phyloP scores from a whole-genome alignment of 2,329 filamentous ascomycete species.

The Purpureocillium lavendulum region DNA sequence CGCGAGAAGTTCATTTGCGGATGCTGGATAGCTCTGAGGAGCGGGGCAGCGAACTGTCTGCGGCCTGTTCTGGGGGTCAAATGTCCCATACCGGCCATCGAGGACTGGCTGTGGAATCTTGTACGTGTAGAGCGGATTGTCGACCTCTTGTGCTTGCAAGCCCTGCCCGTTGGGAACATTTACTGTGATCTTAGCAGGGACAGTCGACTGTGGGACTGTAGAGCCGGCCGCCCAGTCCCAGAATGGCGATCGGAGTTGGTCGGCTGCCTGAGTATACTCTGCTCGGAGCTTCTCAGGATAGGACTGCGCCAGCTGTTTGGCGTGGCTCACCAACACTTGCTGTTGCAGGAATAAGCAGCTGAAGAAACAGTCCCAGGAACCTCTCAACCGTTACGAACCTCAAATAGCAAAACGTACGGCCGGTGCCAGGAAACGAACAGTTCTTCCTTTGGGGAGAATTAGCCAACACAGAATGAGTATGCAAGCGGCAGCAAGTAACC shows the following conservation, averaged over 20 bases:
- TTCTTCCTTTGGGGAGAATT: slow-evolving; percentile 27
- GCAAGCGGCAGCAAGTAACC: slow-evolving; percentile 8
- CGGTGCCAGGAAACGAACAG: slow-evolving; percentile 50
- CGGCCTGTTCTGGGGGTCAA: slow-evolving; percentile 16
- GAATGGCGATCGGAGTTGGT: slow-evolving; percentile 38
- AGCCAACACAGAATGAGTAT: neutral
- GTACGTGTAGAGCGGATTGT: slow-evolving; percentile 46
- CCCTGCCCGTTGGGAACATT: slow-evolving; percentile 29
- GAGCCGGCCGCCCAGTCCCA: slow-evolving; percentile 45
- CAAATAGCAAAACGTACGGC: slow-evolving; percentile 44
- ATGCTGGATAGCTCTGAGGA: slow-evolving; percentile 27
- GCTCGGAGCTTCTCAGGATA: slow-evolving; percentile 27
- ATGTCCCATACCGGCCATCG: slow-evolving; percentile 26
- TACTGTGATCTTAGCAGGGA: slow-evolving; percentile 25
- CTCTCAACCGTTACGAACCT: slow-evolving; percentile 25
- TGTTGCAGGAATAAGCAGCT: neutral
- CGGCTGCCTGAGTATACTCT: slow-evolving; percentile 35
- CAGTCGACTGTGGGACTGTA: slow-evolving; percentile 31
- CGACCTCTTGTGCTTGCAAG: slow-evolving; percentile 22
- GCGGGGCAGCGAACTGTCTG: slow-evolving; percentile 32
- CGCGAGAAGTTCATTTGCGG: slow-evolving; percentile 26
- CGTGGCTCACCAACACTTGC: slow-evolving; percentile 43
- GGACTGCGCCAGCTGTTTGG: slow-evolving; percentile 34
- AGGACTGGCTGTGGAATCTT: slow-evolving; percentile 34
- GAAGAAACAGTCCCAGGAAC: no score